A percentile compares a stretch with the other conserved stretches of the same genome.
Conservation (phyloP, 371 early-diverging fungal genomes). For the Coemansia sp. region DNA sequence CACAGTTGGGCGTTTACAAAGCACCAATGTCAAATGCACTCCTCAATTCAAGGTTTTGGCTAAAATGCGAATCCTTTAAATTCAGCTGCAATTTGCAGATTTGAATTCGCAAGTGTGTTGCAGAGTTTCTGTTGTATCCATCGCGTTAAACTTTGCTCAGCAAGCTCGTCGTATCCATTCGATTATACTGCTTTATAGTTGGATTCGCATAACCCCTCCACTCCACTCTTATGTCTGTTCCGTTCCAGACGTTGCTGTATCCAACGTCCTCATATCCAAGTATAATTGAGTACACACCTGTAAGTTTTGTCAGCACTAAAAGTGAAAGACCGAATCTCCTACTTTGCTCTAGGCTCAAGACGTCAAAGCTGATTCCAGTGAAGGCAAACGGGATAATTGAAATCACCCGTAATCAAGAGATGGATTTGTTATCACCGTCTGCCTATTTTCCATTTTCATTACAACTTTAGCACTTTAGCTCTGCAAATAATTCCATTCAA, state of each 20-base stretch:
- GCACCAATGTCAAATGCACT: too few relatives aligned
- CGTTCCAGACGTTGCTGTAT: too few relatives aligned
- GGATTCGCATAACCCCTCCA: too few relatives aligned
- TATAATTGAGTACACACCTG: slow-evolving; percentile 1
- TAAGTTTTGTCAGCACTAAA: slow-evolving; percentile 7
- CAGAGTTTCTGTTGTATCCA: too few relatives aligned
- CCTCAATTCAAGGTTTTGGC: too few relatives aligned
- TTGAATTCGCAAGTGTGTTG: too few relatives aligned
- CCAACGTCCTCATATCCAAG: too few relatives aligned
- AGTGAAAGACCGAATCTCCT: slow-evolving; percentile 3
- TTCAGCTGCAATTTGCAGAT: too few relatives aligned
- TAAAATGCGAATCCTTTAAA: neutral
- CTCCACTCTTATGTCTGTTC: too few relatives aligned
- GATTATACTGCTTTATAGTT: neutral
- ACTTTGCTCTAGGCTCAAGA: too few relatives aligned
- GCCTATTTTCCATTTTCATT: neutral
- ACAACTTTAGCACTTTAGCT: neutral
- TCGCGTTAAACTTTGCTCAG: neutral
- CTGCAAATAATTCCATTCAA: neutral
- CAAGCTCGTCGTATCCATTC: slow-evolving; percentile 1
- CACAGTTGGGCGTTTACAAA: too few relatives aligned
- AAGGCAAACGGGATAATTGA: neutral
- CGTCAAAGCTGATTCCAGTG: too few relatives aligned
- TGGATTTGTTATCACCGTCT: neutral
- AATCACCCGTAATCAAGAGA: neutral